Percentiles rank a stretch among this genome's conserved stretches.
phyloP scores from a whole-genome alignment of 768 basidiomycete genomes.

The Hygrophorus russula region DNA sequence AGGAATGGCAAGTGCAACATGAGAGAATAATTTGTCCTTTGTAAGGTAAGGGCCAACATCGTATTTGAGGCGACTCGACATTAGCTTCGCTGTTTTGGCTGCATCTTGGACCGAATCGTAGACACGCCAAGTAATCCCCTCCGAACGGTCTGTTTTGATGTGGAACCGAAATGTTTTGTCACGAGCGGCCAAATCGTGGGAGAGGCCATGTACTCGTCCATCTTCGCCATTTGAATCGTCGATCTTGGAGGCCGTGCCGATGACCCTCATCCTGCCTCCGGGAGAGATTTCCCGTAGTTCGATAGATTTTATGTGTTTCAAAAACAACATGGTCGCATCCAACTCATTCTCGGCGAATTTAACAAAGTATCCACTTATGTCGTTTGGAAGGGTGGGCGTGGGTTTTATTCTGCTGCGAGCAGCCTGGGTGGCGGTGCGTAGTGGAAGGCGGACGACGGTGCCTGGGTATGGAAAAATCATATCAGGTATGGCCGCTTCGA shows the following conservation, averaged over 20 bases:
- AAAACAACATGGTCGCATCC: slow-evolving; percentile 29
- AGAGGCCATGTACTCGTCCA: slow-evolving; percentile 9
- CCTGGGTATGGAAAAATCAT: slow-evolving; percentile 19
- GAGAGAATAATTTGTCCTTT: slow-evolving; percentile 30
- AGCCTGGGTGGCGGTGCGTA: slow-evolving; percentile 17
- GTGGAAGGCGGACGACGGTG: slow-evolving; percentile 36
- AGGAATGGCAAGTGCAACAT: slow-evolving; percentile 26
- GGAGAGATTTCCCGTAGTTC: slow-evolving; percentile 26
- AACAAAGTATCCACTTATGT: slow-evolving; percentile 25
- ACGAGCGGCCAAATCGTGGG: slow-evolving; percentile 4
- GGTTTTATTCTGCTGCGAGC: slow-evolving; percentile 22
- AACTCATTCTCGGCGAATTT: slow-evolving; percentile 26
- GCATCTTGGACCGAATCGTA: slow-evolving; percentile 14
- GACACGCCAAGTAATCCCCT: slow-evolving; percentile 13
- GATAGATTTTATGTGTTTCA: slow-evolving; percentile 26
- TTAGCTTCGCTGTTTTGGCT: slow-evolving; percentile 13
- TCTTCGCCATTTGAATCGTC: neutral
- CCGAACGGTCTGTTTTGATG: slow-evolving; percentile 19
- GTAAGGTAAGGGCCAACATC: slow-evolving; percentile 11
- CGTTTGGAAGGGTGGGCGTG: slow-evolving; percentile 17
- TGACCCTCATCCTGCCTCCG: neutral
- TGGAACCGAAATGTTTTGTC: slow-evolving; percentile 13
- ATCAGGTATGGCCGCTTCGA: slow-evolving; percentile 12
- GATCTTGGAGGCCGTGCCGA: neutral
- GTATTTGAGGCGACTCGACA: slow-evolving; percentile 2